Conservation (phyloP, 352 stramenopile genomes). For the Globisporangium yorkense region DNA sequence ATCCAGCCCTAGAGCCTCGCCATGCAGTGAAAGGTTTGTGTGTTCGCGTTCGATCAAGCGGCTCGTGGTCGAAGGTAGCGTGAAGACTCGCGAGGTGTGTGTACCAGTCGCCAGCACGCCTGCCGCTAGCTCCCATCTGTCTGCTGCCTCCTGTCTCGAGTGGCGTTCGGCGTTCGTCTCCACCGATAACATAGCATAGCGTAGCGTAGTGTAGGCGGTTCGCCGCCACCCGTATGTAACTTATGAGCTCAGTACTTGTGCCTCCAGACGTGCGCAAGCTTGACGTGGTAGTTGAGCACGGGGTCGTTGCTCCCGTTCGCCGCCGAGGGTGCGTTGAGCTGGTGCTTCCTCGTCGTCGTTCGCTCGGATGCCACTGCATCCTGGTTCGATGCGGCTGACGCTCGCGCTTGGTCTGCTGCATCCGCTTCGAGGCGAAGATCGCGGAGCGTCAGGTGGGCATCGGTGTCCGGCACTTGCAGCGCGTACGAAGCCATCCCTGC, state of each 20-base stretch:
- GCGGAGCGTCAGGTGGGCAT: slow-evolving; percentile 17
- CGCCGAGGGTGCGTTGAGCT: neutral
- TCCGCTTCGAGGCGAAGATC: slow-evolving; percentile 14
- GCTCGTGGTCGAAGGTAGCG: too few relatives aligned
- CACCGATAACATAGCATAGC: slow-evolving; percentile 2
- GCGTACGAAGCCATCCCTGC: slow-evolving; percentile 2
- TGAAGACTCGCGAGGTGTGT: neutral
- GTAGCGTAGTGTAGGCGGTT: neutral
- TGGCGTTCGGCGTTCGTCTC: too few relatives aligned
- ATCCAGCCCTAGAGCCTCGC: neutral
- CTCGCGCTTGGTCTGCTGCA: neutral
- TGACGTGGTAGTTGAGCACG: slow-evolving; percentile 55
- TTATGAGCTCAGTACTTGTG: slow-evolving; percentile 18
- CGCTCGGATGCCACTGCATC: slow-evolving; percentile 1
- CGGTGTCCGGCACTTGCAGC: slow-evolving; percentile 4
- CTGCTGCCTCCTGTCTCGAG: neutral
- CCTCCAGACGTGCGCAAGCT: slow-evolving; percentile 57
- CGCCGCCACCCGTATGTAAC: slow-evolving; percentile 1
- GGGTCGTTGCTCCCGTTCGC: slow-evolving; percentile 10
- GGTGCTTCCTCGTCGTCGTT: slow-evolving; percentile 10
- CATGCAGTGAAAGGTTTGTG: neutral
- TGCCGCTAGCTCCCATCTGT: neutral
- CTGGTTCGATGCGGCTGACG: slow-evolving; percentile 3
- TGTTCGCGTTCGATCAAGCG: neutral
- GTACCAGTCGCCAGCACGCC: neutral